Base-by-base conservation (phyloP, 768 basidiomycete species). In the Termitomyces sp. region DNA sequence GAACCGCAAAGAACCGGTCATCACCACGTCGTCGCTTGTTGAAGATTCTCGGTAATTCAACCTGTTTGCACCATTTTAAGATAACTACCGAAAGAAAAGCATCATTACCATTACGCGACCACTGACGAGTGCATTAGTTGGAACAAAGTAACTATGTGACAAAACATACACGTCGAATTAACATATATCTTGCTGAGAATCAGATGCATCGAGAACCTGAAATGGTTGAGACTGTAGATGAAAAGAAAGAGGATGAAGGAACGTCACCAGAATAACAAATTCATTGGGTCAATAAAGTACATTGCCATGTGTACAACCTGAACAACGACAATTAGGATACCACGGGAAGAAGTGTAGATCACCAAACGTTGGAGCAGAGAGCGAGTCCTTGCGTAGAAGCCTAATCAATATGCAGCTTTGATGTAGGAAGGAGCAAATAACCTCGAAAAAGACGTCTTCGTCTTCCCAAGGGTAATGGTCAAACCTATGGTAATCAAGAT, bases 301-400 rank as follows among this genome's bases (percentile, higher is more conserved):
- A 59, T 61, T 4, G 51, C 32, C 12, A 61, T 52, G 24, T 61
- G 63, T 22, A 36, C 63, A 22, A 64, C 34, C 33, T 64, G 63
- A 12, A 44, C 27, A 6, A 56, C 2, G 7, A 43, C 36, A 34
- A 64, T 34, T 0, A 61, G 30, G 22, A 59, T 55, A 13, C 63
- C 63, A 18, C 60, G 59, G 7, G 60, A 56, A 13, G 58, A 22
- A 4, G 46, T 36, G 34, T 61, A 61, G 0, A 59, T 20, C 12
- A 64, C 14, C 9, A 64, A 47, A 16, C 55, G 49, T 14, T 55
- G 57, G 20, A 64, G 57, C 0, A 64, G 18, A 3, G 56, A 56
- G 16, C 49, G 60, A 24, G 54, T 60, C 3, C 53, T 54, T 20
- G 14, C 6, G 33, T 22, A 18, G 13, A 14, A 40, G 12, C 9